Conservation (phyloP, 768 basidiomycete species). For the Crepidotus variabilis region DNA sequence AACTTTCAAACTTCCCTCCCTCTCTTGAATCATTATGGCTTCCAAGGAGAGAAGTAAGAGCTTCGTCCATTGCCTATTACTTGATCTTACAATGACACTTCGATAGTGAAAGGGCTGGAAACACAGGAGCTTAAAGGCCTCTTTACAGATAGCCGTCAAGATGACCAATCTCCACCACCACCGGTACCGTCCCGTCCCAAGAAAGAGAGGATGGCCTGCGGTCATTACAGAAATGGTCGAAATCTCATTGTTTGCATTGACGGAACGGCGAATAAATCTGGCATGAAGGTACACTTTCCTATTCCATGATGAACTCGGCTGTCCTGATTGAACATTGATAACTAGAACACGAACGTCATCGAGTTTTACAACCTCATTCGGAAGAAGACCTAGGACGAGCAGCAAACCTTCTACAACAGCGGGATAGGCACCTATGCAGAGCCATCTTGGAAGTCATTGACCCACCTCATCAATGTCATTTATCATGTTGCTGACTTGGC, state of each 20-base stretch:
- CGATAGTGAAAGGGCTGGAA: too few species aligned
- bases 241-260: conserved; percentile 33
- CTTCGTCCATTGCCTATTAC: too few species aligned
- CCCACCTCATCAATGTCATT: conserved; percentile 18
- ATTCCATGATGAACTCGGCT: neutral
- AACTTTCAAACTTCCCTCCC: too few species aligned
- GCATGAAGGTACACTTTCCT: conserved; percentile 23
- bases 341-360: conserved; percentile 31
- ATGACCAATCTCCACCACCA: too few species aligned
- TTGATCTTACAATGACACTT: too few species aligned
- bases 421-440: conserved; percentile 28
- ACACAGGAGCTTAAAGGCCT: too few species aligned
- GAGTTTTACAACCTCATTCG: conserved; percentile 23
- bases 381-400: conserved; percentile 14
- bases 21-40: too few species aligned
- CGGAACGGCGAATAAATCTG: conserved; percentile 33
- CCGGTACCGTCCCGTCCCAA: too few species aligned
- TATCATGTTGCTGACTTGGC: conserved; percentile 9
- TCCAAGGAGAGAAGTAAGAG: too few species aligned
- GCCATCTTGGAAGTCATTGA: conserved; percentile 15
- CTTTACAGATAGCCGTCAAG: too few species aligned
- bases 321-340: neutral
- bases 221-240: conserved; percentile 5
- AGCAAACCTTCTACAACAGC: conserved; percentile 28
- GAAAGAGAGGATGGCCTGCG: neutral